These are phyloP conservation scores for Asterophora lycoperdoides DNA, from an alignment of 768 basidiomycete genomes.

Conservation along the genomic window DNA sequence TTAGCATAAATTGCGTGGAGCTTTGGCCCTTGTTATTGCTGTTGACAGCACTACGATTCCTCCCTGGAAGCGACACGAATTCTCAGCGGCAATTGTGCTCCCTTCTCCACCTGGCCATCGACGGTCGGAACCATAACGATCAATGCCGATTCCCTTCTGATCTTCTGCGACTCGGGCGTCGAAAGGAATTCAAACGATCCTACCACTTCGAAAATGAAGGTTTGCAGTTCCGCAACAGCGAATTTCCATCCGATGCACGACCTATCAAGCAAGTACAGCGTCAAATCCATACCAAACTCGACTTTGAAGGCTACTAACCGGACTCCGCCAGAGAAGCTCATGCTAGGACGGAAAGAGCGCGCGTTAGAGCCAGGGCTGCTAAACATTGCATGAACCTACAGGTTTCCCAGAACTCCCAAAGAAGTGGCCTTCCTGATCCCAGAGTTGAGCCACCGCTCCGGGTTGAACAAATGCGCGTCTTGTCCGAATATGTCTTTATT, in stretches of 20 bases:
- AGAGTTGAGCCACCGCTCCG: constrained; percentile 44
- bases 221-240: constrained; percentile 49
- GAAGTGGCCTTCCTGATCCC: constrained; percentile 39
- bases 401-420: constrained; percentile 45
- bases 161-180: constrained; percentile 29
- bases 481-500: constrained; percentile 43
- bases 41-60: no score
- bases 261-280: constrained; percentile 10
- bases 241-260: constrained; percentile 38
- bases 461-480: constrained; percentile 44
- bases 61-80: constrained; percentile 30
- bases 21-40: no score
- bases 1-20: no score
- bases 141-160: constrained; percentile 37
- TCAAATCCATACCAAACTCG: background rate
- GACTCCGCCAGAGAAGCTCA: constrained; percentile 30
- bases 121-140: constrained; percentile 41
- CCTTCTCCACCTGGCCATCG: constrained; percentile 39
- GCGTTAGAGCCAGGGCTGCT: background rate
- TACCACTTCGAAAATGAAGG: constrained; percentile 54
- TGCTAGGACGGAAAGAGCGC: constrained; percentile 14
- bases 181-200: constrained; percentile 49
- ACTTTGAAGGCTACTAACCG: constrained; percentile 20
- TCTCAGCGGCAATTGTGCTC: constrained; percentile 35
- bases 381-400: constrained; percentile 24